A percentile compares a stretch with the other conserved stretches of the same genome.
Conservation (phyloP, 768 basidiomycete species). For the Agaricus sinodeliciosus region DNA sequence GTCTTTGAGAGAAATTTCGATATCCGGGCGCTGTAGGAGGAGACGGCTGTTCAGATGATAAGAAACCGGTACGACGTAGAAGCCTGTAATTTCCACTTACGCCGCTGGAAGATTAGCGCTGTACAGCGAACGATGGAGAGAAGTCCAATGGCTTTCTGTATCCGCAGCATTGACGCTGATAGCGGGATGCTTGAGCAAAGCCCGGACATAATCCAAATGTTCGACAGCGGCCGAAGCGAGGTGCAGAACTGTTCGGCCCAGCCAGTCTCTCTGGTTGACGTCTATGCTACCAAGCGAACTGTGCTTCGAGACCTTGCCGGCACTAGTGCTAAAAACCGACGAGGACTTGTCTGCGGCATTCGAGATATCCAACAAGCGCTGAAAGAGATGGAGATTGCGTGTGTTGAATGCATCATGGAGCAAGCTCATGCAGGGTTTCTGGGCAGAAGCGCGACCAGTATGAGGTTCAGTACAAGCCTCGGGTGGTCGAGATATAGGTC, state of each 20-base stretch:
- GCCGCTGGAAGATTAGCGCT: constrained; percentile 66
- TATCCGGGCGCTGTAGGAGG: constrained; percentile 68
- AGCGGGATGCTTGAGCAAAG: constrained; percentile 67
- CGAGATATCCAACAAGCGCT: constrained; percentile 30
- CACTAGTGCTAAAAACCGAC: constrained; percentile 35
- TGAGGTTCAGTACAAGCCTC: neutral
- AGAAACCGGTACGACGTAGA: constrained; percentile 3
- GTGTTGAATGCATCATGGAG: constrained; percentile 74
- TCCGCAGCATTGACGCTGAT: constrained; percentile 80
- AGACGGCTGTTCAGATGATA: constrained; percentile 22
- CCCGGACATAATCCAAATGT: constrained; percentile 68
- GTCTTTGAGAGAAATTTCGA: constrained; percentile 71
- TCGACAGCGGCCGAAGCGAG: constrained; percentile 66
- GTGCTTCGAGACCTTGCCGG: constrained; percentile 41
- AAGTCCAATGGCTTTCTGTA: constrained; percentile 84
- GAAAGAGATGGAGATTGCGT: constrained; percentile 70
- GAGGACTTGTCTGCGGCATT: constrained; percentile 30
- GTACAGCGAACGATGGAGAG: constrained; percentile 85
- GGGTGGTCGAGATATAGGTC: too few relatives aligned
- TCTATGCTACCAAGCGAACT: constrained; percentile 40
- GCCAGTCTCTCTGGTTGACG: constrained; percentile 65
- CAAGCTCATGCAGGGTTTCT: constrained; percentile 57
- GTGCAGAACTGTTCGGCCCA: constrained; percentile 78
- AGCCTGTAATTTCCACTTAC: constrained; percentile 30
- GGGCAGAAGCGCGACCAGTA: neutral